Percentiles rank a stretch among this genome's conserved stretches.
These are phyloP conservation scores for Fraxinus pennsylvanica DNA, from an alignment of 257 asterid species.

Conservation along the genomic window DNA sequence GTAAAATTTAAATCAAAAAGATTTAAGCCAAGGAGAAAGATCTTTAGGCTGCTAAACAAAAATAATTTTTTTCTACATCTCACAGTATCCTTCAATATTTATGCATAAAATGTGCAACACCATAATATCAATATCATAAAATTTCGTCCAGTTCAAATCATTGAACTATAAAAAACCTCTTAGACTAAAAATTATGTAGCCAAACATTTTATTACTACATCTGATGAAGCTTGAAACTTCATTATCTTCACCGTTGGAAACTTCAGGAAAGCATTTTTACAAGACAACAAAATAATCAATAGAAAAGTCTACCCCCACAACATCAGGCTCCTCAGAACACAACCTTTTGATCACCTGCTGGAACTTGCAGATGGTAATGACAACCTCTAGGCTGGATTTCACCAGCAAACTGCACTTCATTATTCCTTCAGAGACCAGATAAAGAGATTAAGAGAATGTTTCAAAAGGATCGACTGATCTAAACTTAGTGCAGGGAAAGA, in stretches of 20 bases:
- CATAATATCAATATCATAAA: neutral
- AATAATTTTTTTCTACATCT: constrained; percentile 1
- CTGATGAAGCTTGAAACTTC: neutral
- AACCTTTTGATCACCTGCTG: constrained; percentile 83
- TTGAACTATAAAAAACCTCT: constrained; percentile 2
- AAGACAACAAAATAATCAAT: neutral
- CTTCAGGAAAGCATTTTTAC: neutral
- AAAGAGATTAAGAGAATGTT: constrained; percentile 25
- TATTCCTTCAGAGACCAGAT: constrained; percentile 57
- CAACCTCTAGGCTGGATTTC: constrained; percentile 95
- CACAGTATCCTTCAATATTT: neutral
- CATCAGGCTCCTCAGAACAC: constrained; percentile 27
- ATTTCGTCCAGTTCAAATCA: neutral
- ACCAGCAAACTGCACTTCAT: constrained; percentile 94
- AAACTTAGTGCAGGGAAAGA: constrained; percentile 6
- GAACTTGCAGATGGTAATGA: constrained; percentile 52
- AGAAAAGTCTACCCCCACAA: neutral
- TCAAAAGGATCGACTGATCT: neutral
- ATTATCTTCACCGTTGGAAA: neutral
- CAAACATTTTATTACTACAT: constrained; percentile 1
- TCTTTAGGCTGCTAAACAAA: neutral
- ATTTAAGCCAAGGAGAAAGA: neutral
- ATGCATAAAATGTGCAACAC: constrained; percentile 1
- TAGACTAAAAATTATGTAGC: neutral
- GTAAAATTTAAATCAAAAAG: neutral